A percentile compares a stretch with the other conserved stretches of the same genome.
phyloP scores from a whole-genome alignment of 805 yeast species.

The Pichia manshurica region DNA sequence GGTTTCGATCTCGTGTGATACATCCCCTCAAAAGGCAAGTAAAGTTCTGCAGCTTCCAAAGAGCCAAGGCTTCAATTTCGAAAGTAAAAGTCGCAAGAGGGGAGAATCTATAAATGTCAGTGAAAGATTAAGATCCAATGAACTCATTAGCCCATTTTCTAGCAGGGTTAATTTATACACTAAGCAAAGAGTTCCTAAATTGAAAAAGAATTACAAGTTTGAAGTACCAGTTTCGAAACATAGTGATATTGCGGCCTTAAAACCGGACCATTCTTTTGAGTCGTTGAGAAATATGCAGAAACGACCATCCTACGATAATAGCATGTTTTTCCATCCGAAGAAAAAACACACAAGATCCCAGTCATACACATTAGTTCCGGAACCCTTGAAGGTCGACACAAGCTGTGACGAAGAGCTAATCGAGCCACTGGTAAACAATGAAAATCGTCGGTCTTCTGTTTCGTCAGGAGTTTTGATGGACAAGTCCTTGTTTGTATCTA shows the following conservation, averaged over 20 bases:
- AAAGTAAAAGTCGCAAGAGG: background rate
- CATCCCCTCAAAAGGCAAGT: constrained; percentile 6
- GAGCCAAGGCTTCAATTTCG: background rate
- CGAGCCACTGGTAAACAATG: background rate
- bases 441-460: background rate
- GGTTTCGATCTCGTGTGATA: background rate
- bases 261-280: constrained; percentile 10
- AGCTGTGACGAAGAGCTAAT: background rate
- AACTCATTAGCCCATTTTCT: constrained; percentile 1
- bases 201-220: constrained; percentile 3
- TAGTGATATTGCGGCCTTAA: background rate
- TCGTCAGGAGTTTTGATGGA: background rate
- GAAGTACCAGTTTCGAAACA: constrained; percentile 1
- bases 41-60: background rate
- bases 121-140: constrained; percentile 49
- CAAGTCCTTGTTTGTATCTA: background rate
- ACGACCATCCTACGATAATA: background rate
- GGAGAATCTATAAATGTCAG: constrained; percentile 7
- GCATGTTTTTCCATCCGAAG: background rate
- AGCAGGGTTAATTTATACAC: background rate
- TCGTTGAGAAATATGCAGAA: constrained; percentile 7
- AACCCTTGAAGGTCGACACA: background rate
- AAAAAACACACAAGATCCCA: constrained; percentile 5
- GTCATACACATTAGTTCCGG: constrained; percentile 2
- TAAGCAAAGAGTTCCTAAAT: background rate